Evolutionary conservation across 495 filamentous ascomycete species (phyloP).

Genomic region (Penicillium robsamsonii): DNA sequence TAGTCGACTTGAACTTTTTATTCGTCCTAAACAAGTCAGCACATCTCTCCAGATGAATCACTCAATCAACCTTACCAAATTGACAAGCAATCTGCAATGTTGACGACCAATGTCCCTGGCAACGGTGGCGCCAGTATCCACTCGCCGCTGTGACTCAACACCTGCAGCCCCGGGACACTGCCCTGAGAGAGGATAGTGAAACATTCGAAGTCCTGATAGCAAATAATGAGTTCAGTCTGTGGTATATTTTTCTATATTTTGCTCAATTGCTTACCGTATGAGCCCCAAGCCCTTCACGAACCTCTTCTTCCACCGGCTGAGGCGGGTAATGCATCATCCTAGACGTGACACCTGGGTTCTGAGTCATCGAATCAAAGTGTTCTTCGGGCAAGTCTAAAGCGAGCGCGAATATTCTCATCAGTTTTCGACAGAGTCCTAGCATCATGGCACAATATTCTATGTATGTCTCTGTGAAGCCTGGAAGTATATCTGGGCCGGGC

Average conservation of each 20-base stretch:
- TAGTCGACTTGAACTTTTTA: slow-evolving; percentile 44
- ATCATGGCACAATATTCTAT: slow-evolving; percentile 29
- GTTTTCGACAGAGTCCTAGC: slow-evolving; percentile 30
- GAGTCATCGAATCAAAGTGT: slow-evolving; percentile 43
- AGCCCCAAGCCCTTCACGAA: slow-evolving; percentile 44
- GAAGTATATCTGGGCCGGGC: slow-evolving; percentile 23
- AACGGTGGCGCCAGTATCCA: neutral
- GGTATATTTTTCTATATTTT: neutral
- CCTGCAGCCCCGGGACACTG: neutral
- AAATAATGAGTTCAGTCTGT: neutral
- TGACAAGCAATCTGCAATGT: slow-evolving; percentile 21
- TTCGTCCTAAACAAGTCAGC: slow-evolving; percentile 30
- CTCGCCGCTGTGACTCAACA: neutral
- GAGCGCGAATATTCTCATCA: slow-evolving; percentile 48
- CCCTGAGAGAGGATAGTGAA: neutral
- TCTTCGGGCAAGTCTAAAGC: slow-evolving; percentile 41
- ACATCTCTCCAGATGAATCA: neutral
- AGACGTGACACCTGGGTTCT: slow-evolving; percentile 42
- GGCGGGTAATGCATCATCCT: slow-evolving; percentile 48
- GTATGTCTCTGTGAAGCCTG: slow-evolving; percentile 20
- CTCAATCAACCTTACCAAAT: slow-evolving; percentile 32
- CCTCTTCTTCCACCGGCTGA: slow-evolving; percentile 29
- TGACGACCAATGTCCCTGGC: neutral
- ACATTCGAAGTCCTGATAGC: neutral
- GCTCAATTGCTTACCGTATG: slow-evolving; percentile 33